These are phyloP conservation scores for Saccharomyces hybrid DNA, from an alignment of 1,139 yeast genomes.

Conservation along the genomic window DNA sequence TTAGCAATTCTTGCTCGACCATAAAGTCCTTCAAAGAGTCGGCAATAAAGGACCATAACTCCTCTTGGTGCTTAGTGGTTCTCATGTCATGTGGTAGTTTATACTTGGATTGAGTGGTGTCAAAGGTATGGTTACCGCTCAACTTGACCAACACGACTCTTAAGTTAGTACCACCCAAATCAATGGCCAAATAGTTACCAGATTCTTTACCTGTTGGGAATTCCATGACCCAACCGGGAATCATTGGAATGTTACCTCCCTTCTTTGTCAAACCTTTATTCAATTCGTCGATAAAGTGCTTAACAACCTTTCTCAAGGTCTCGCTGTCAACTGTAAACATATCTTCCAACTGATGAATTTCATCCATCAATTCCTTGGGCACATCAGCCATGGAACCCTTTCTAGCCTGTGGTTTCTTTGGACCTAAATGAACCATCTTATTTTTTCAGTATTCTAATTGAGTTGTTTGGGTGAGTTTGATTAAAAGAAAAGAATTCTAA, in stretches of 20 bases:
- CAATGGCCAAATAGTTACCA: slow-evolving; percentile 88
- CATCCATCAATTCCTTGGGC: slow-evolving; percentile 54
- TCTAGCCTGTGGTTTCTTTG: slow-evolving; percentile 76
- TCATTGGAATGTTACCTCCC: slow-evolving; percentile 92
- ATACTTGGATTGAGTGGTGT: slow-evolving; percentile 76
- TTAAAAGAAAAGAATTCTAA: not conserved
- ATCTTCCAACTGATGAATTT: slow-evolving; percentile 52
- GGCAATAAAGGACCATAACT: slow-evolving; percentile 82
- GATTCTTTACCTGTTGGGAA: slow-evolving; percentile 86
- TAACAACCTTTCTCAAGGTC: slow-evolving; percentile 56
- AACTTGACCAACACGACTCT: slow-evolving; percentile 81
- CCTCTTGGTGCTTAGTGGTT: slow-evolving; percentile 63
- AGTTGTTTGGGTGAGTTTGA: not conserved
- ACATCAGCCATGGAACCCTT: slow-evolving; percentile 74
- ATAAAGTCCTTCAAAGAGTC: slow-evolving; percentile 60
- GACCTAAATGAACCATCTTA: slow-evolving; percentile 74
- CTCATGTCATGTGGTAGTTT: slow-evolving; percentile 67
- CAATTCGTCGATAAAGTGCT: slow-evolving; percentile 65
- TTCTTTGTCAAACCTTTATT: slow-evolving; percentile 66
- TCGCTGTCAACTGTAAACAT: slow-evolving; percentile 56
- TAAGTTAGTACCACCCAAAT: slow-evolving; percentile 91
- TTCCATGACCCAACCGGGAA: slow-evolving; percentile 93
- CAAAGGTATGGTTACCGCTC: slow-evolving; percentile 72
- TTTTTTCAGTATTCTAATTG: not conserved
- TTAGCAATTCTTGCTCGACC: slow-evolving; percentile 56